Evolutionary conservation across 148 eudicot species (phyloP).

Genomic region (Rhododendron ferrugineum): DNA sequence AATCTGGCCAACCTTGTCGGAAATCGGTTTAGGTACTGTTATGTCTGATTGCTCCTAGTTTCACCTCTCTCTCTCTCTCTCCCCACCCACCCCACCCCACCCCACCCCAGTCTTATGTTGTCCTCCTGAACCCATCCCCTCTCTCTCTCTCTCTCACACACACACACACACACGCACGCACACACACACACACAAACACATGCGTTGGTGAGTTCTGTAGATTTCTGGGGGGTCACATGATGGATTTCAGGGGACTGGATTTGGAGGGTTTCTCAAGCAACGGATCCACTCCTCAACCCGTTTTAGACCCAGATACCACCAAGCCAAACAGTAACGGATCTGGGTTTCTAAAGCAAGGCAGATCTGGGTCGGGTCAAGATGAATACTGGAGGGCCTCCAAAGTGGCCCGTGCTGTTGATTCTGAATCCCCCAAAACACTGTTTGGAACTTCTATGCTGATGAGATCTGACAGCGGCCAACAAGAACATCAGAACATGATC

Average conservation of each 20-base stretch:
- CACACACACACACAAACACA: not conserved
- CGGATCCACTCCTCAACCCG: not conserved
- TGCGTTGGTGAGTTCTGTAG: not conserved
- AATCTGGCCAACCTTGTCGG: not conserved
- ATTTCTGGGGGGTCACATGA: not conserved
- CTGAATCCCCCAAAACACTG: slow-evolving; percentile 11
- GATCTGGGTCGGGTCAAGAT: slow-evolving; percentile 49
- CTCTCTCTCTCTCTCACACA: not conserved
- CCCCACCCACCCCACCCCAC: not conserved
- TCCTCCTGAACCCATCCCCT: not conserved
- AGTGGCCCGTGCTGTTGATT: slow-evolving; percentile 27
- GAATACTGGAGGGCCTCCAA: slow-evolving; percentile 27
- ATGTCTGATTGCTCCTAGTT: not conserved
- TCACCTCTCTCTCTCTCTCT: not conserved
- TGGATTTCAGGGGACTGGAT: not conserved
- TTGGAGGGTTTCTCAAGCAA: slow-evolving; percentile 17
- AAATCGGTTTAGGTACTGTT: not conserved
- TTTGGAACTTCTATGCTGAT: slow-evolving; percentile 16
- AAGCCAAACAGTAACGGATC: slow-evolving; percentile 37
- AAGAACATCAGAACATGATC: slow-evolving; percentile 43
- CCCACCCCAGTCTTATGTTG: not conserved
- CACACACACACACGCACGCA: not conserved
- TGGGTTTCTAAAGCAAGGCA: slow-evolving; percentile 40
- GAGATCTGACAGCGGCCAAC: slow-evolving; percentile 36
- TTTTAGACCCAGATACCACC: slow-evolving; percentile 4